phyloP scores from a whole-genome alignment of 768 basidiomycete species.

The Mycena latifolia region DNA sequence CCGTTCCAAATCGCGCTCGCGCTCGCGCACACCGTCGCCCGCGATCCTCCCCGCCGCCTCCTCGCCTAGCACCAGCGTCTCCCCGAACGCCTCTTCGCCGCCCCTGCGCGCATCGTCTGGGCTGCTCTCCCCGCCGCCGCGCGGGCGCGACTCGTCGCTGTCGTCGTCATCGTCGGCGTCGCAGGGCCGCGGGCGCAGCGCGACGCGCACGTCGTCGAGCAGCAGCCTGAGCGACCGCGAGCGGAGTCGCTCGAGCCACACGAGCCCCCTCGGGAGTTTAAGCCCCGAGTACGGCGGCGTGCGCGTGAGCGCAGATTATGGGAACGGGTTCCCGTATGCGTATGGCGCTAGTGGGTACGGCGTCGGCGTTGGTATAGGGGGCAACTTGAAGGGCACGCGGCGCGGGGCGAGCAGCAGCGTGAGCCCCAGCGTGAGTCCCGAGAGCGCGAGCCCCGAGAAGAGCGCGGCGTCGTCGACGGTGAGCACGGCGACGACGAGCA shows the following conservation, averaged over 20 bases:
- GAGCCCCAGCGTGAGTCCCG: slow-evolving; percentile 37
- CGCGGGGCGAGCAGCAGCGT: slow-evolving; percentile 35
- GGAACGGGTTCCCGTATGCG: slow-evolving; percentile 41
- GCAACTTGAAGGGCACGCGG: slow-evolving; percentile 43
- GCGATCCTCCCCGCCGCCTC: slow-evolving; percentile 27
- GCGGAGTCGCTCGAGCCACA: slow-evolving; percentile 44
- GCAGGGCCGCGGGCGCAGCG: slow-evolving; percentile 58
- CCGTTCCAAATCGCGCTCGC: slow-evolving; percentile 52
- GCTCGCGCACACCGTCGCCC: slow-evolving; percentile 62
- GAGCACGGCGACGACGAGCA: slow-evolving; percentile 43
- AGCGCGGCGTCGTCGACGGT: slow-evolving; percentile 32
- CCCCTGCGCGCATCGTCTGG: neutral
- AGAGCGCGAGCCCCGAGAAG: slow-evolving; percentile 56
- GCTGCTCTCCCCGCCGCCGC: slow-evolving; percentile 31
- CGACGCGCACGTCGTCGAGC: slow-evolving; percentile 27
- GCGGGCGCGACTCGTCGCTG: slow-evolving; percentile 42
- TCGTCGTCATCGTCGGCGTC: slow-evolving; percentile 62
- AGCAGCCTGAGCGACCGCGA: slow-evolving; percentile 43
- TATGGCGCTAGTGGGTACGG: slow-evolving; percentile 34
- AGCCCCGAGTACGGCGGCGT: slow-evolving; percentile 50
- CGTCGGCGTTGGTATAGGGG: too few relatives aligned
- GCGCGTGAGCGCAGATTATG: slow-evolving; percentile 43
- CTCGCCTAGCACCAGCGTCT: slow-evolving; percentile 38
- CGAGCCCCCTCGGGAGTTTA: slow-evolving; percentile 50
- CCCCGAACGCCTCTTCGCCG: slow-evolving; percentile 6